Base-by-base conservation (phyloP, 2,329 filamentous ascomycete species). In the Chalaropsis ovoidea region DNA sequence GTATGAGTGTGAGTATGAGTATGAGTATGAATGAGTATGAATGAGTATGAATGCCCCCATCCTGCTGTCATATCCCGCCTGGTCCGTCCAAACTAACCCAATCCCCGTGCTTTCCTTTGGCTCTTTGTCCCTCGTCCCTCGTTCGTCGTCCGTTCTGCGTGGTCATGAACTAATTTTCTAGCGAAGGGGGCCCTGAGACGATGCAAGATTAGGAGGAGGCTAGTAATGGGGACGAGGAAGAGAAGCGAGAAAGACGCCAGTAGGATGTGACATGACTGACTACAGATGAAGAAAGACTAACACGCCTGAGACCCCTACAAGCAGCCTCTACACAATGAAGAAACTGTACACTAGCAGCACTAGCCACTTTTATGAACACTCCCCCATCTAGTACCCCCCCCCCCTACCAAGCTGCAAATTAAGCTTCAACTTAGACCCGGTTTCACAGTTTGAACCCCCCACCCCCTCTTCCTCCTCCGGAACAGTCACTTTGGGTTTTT, bases 121-220 rank as follows among this genome's bases (percentile, higher is more conserved):
- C 13, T 31, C 13, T 31, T 54, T 22, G 17, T 5, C 45, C 19
- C 10, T 54, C n/a, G n/a, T n/a, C n/a, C n/a, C n/a, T n/a, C n/a
- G n/a, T n/a, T n/a, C n/a, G n/a, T n/a, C 35, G 35, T 39, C 35
- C 8, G 35, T 39, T 39, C 35, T 39, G 8, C 8, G 8, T 10
- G 27, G 27, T 27, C 47, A 27, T 2, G 11, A 15, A 52, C 19
- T 35, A 58, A n/a, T 10, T 1, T 35, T n/a, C 8, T 58, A 58
- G 54, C 17, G 15, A 10, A 39, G 35, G 15, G 10, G 17, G 27
- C 24, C 54, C 54, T 62, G 61, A 62, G 61, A 62, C 61, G 43
- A 49, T 13, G 41, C 41, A 19, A 62, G 31, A 62, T 62, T 62
- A 47, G 19, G 42, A n/a, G 42, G 61, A 35, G 42, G 24, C 61